Evolutionary conservation across 495 filamentous ascomycete species (phyloP).

Genomic region (Tuber calosporum): DNA sequence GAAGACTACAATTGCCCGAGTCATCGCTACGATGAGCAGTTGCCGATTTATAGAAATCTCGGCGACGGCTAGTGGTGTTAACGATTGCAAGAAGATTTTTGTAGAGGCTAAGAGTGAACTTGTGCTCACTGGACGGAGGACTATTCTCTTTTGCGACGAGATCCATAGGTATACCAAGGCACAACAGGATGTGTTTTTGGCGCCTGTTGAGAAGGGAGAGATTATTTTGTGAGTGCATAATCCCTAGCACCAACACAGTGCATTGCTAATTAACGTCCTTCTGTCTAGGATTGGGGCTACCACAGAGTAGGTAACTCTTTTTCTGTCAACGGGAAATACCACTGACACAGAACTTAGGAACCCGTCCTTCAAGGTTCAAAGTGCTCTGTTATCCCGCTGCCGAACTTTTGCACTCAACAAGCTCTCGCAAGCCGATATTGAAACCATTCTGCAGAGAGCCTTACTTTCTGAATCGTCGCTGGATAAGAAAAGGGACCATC

Average conservation of each 20-base stretch:
- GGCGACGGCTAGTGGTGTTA: constrained; percentile 83
- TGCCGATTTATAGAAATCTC: constrained; percentile 93
- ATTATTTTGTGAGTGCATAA: constrained; percentile 57
- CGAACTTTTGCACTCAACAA: constrained; percentile 78
- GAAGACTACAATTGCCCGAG: constrained; percentile 94
- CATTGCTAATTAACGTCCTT: constrained; percentile 9
- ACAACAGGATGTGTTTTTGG: constrained; percentile 92
- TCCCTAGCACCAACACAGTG: background rate
- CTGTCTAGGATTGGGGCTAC: constrained; percentile 69
- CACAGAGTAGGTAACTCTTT: constrained; percentile 54
- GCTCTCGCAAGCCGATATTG: constrained; percentile 63
- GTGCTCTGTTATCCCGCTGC: constrained; percentile 79
- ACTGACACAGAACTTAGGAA: constrained; percentile 49
- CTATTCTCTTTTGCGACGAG: constrained; percentile 96
- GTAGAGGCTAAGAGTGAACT: constrained; percentile 76
- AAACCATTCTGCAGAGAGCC: constrained; percentile 65
- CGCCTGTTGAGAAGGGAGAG: constrained; percentile 82
- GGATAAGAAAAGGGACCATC: constrained; percentile 28
- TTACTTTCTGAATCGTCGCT: constrained; percentile 54
- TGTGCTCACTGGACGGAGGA: constrained; percentile 73
- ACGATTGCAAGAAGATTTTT: constrained; percentile 90
- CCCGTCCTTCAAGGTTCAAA: constrained; percentile 88
- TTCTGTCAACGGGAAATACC: background rate
- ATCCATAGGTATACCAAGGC: constrained; percentile 83
- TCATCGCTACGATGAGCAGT: constrained; percentile 72